Conservation (phyloP, 225 moss, liverwort and hornwort genomes). For the Rhytidiadelphus loreus region DNA sequence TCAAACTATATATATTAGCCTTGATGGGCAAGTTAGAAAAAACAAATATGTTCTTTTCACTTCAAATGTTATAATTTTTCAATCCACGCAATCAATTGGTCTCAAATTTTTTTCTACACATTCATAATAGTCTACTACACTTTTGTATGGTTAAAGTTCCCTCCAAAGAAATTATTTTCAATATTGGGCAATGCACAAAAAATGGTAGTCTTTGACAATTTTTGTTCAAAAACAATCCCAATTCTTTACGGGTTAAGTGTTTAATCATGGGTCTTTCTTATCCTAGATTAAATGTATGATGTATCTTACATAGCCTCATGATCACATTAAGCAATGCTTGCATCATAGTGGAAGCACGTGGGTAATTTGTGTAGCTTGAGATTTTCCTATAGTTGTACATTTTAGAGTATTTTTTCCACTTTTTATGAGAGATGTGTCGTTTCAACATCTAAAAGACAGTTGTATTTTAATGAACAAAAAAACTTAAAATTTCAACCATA, state of each 20-base stretch:
- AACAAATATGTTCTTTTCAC: neutral
- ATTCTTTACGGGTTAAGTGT: neutral
- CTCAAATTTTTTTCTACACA: fast-evolving
- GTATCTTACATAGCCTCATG: no score
- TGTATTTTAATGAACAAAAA: neutral
- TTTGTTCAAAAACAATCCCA: neutral
- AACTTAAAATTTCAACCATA: fast-evolving
- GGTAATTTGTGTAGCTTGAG: fast-evolving
- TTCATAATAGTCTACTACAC: neutral
- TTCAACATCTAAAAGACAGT: neutral
- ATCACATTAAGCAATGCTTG: neutral
- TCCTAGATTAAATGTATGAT: fast-evolving
- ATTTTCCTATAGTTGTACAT: neutral
- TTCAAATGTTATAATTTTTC: neutral
- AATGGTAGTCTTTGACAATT: neutral
- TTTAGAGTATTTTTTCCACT: fast-evolving
- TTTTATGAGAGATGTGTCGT: neutral
- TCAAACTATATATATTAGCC: neutral
- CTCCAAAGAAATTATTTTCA: no score
- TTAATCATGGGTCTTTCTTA: no score
- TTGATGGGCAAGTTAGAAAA: fast-evolving
- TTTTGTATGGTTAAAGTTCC: neutral
- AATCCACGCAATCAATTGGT: fast-evolving
- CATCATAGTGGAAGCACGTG: fast-evolving
- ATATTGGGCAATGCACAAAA: neutral